Base-by-base conservation (phyloP, 257 asterid species). In the Paraleonurus japonicus region DNA sequence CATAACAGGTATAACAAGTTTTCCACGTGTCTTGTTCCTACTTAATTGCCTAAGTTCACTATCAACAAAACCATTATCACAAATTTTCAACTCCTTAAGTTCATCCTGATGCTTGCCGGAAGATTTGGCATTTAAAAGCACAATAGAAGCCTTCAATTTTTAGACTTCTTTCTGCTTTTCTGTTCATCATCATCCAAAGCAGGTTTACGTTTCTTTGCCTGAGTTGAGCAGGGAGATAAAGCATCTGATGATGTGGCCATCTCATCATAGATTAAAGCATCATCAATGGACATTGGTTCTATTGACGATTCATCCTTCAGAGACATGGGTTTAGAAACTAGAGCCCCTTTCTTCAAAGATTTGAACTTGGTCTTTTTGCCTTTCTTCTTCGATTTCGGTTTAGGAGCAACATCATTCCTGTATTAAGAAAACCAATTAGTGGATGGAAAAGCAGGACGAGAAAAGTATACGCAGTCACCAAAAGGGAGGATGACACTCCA, bases 311-410 rank as follows among this genome's bases (percentile, higher is more conserved):
- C 92, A 45, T 83, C 94, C 76, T 85, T 90, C 67, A 81, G 37
- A 10, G 84, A 60, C 70, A 79, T 66, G n/a, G 86, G 61, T 76
- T 84, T 90, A 62, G 96, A 82, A 70, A 83, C 87, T 43, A 92
- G 78, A 73, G 92, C 80, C 67, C 92, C 97, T 86, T 85, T 95
- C 96, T 86, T 92, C 86, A 92, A 78, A 69, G 96, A 95, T 79
- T 89, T 95, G 87, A 92, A 89, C 90, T 92, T 95, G 60, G 96
- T 73, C 41, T 95, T 95, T 81, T 88, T 92, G 50, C 85, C 57
- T 83, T 88, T 92, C 91, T 89, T 95, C 92, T 92, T 95, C 17
- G 82, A 77, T 84, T 88, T 95, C 55, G 88, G 76, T 69, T 82
- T 95, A 26, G 84, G 78, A 81, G 79, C 78, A 71, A 78, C 72